A percentile compares a stretch with the other conserved stretches of the same genome.
These are phyloP conservation scores for Setomelanomma holmii DNA, from an alignment of 2,329 filamentous ascomycete genomes.

Conservation along the genomic window DNA sequence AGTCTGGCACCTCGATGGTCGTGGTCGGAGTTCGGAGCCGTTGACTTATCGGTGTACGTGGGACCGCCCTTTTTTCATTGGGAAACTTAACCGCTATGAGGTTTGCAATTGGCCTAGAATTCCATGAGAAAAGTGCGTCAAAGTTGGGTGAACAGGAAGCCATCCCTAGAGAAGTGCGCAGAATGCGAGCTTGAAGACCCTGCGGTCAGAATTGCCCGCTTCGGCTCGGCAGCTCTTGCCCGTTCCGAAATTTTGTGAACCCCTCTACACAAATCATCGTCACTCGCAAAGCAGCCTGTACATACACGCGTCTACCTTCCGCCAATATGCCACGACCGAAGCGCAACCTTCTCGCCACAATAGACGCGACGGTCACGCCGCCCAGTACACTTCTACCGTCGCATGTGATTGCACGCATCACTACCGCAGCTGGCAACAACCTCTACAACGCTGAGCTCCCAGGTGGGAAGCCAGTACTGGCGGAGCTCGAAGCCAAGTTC, in stretches of 20 bases:
- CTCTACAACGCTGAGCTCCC: constrained; percentile 82
- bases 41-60: not conserved
- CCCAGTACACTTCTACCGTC: constrained; percentile 60
- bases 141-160: not conserved
- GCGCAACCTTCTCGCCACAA: constrained; percentile 77
- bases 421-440: constrained; percentile 87
- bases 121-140: not conserved
- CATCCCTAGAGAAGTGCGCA: constrained; percentile 12
- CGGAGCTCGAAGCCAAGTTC: constrained; percentile 84
- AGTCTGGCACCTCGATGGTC: not conserved
- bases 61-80: not conserved
- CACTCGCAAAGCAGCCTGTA: not conserved
- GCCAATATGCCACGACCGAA: constrained; percentile 73
- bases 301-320: not conserved
- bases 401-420: constrained; percentile 75
- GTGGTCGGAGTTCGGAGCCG: constrained; percentile 3
- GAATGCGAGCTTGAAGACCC: constrained; percentile 9
- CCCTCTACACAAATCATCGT: constrained; percentile 11
- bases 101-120: not conserved
- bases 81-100: not conserved
- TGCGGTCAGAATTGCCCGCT: constrained; percentile 15
- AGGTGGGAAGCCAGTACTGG: constrained; percentile 67
- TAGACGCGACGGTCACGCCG: constrained; percentile 71
- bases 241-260: constrained; percentile 10
- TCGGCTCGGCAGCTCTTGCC: constrained; percentile 13